Conservation (phyloP, 257 asterid genomes). For the Rauvolfia tetraphylla region DNA sequence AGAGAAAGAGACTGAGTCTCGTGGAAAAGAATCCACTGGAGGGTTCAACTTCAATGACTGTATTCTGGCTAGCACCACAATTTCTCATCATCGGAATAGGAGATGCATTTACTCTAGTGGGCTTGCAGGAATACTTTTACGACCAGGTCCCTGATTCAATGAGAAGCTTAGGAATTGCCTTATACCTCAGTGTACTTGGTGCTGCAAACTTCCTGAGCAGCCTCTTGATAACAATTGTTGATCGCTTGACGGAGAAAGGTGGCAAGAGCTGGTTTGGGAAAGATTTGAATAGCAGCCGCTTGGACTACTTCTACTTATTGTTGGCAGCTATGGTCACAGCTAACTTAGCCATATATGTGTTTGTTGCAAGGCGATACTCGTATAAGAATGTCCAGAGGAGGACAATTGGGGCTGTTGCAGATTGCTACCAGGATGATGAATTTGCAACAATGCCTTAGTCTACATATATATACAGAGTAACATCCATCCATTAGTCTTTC, state of each 20-base stretch:
- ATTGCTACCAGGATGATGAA: constrained; percentile 34
- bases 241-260: constrained; percentile 37
- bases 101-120: constrained; percentile 75
- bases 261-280: constrained; percentile 55
- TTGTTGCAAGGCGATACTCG: constrained; percentile 50
- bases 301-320: constrained; percentile 36
- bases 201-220: constrained; percentile 66
- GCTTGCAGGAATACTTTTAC: constrained; percentile 77
- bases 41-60: constrained; percentile 66
- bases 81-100: constrained; percentile 63
- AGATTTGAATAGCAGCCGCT: constrained; percentile 35
- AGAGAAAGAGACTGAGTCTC: constrained; percentile 38
- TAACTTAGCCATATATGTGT: constrained; percentile 40
- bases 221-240: constrained; percentile 58
- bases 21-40: constrained; percentile 24
- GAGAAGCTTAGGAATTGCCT: constrained; percentile 78
- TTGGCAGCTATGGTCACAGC: constrained; percentile 48
- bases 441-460: constrained; percentile 27
- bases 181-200: constrained; percentile 74
- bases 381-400: constrained; percentile 60
- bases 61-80: constrained; percentile 88
- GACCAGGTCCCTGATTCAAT: constrained; percentile 88
- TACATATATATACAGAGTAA: background rate
- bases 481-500: background rate
- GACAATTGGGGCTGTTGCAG: constrained; percentile 43